Conservation (phyloP, 495 filamentous ascomycete genomes). For the Xylaria venustula region DNA sequence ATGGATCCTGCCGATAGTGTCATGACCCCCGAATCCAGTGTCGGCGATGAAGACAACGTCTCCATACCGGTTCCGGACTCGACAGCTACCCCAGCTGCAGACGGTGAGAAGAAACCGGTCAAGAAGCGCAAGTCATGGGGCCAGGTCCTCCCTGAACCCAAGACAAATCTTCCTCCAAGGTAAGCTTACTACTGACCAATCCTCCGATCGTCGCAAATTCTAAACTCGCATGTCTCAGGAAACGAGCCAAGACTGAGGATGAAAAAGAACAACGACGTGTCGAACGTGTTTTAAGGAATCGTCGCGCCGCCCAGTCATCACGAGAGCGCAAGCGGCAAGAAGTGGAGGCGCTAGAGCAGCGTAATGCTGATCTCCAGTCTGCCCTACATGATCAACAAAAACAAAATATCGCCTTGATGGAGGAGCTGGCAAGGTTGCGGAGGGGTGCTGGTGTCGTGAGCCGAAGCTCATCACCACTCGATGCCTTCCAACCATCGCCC, state of each 20-base stretch:
- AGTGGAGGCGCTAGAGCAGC: conserved; percentile 81
- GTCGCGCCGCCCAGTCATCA: conserved; percentile 92
- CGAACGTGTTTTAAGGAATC: conserved; percentile 94
- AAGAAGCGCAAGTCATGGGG: conserved; percentile 99
- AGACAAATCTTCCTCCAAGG: conserved; percentile 94
- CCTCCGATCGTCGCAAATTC: not conserved
- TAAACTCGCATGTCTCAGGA: conserved; percentile 49
- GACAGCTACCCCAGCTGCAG: conserved; percentile 15
- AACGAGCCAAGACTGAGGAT: conserved; percentile 97
- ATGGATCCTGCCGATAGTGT: conserved; percentile 39
- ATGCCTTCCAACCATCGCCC: conserved; percentile 41
- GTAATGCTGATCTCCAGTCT: conserved; percentile 69
- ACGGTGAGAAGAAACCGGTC: conserved; percentile 67
- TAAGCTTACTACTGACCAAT: conserved; percentile 40
- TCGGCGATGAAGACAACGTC: conserved; percentile 27
- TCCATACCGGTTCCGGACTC: conserved; percentile 10
- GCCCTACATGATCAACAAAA: conserved; percentile 62
- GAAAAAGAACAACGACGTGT: conserved; percentile 98
- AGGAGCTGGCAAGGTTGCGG: conserved; percentile 65
- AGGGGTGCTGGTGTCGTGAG: conserved; percentile 51
- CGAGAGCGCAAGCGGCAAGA: conserved; percentile 93
- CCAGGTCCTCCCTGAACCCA: conserved; percentile 92
- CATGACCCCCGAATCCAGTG: conserved; percentile 46
- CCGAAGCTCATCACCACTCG: conserved; percentile 35
- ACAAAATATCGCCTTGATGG: conserved; percentile 62